Base-by-base conservation (phyloP, 768 basidiomycete species). In the Porphyrellus cyaneotinctus region DNA sequence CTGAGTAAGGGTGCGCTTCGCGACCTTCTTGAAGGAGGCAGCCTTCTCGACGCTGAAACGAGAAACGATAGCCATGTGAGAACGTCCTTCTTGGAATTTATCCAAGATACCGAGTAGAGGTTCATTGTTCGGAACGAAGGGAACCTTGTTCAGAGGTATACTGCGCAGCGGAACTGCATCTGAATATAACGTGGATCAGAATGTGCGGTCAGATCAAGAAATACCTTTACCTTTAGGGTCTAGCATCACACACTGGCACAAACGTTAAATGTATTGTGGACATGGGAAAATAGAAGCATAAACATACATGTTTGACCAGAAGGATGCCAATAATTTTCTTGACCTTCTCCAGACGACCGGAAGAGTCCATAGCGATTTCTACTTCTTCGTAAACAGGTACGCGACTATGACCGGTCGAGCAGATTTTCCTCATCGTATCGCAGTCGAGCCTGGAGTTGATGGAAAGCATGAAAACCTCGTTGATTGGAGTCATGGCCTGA, bases 41-140 rank as follows among this genome's bases (percentile, higher is more conserved):
- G 87, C 87, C 68, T 83, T 85, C 52, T 85, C 82, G 13, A 77
- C 77, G 47, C 83, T 87, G 59, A 88, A 82, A 41, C 89, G 82
- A 56, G 84, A 84, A 48, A 94, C 90, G 59, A 95, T 88, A 20
- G 92, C 92, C 82, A 95, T 94, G 65, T 95, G 92, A 37, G 87
- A 90, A 28, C 90, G 78, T 5, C 91, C 92, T 63, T 92, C 91
- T 67, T 94, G 91, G 68, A 95, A 95, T 54, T 78, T 86, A 67
- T 94, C 91, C 30, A 95, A 76, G 55, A 93, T 89, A 23, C 87
- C 84, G 14, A 94, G 78, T 1, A 95, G 74, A 22, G 91, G 80
- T 68, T 92, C 89, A 60, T 95, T 91, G 39, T 84, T 86, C 2
- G 91, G 88, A 4, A 95, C 88, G 48, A 87, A 88, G 0, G 86